phyloP scores from a whole-genome alignment of 2,329 filamentous ascomycete species.

The Monascus ruber region DNA sequence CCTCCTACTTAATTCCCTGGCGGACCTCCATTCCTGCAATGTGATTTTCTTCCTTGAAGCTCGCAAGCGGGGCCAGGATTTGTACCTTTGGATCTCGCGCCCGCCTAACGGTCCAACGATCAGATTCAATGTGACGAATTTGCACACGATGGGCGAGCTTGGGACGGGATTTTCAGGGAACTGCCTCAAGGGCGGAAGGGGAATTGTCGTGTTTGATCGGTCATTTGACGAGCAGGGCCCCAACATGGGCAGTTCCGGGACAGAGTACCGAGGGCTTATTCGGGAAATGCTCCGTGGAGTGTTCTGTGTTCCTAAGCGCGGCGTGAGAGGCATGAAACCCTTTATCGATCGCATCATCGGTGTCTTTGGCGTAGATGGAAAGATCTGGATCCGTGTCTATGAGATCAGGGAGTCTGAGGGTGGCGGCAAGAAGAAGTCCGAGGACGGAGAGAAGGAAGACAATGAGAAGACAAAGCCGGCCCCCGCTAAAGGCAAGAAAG shows the following conservation, averaged over 20 bases:
- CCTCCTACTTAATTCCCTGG: constrained; percentile 66
- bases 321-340: constrained; percentile 80
- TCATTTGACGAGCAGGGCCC: constrained; percentile 67
- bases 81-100: constrained; percentile 89
- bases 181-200: constrained; percentile 84
- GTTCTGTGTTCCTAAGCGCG: constrained; percentile 77
- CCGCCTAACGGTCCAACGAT: constrained; percentile 71
- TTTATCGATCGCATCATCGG: constrained; percentile 93
- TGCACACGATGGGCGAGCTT: constrained; percentile 94
- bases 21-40: constrained; percentile 82
- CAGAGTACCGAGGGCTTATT: constrained; percentile 40
- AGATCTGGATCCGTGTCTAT: constrained; percentile 93
- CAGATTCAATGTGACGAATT: constrained; percentile 43
- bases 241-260: constrained; percentile 53
- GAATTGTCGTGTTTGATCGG: constrained; percentile 82
- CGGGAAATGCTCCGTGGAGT: constrained; percentile 83
- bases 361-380: constrained; percentile 81
- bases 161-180: constrained; percentile 78
- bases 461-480: constrained; percentile 20
- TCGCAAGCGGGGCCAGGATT: constrained; percentile 73
- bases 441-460: constrained; percentile 27
- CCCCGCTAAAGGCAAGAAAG: constrained; percentile 31
- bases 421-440: constrained; percentile 39
- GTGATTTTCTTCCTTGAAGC: constrained; percentile 93
- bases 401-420: constrained; percentile 78